Percentiles rank a stretch among this genome's conserved stretches.
These are phyloP conservation scores for Nemania diffusa DNA, from an alignment of 2,329 filamentous ascomycete genomes.

Conservation along the genomic window DNA sequence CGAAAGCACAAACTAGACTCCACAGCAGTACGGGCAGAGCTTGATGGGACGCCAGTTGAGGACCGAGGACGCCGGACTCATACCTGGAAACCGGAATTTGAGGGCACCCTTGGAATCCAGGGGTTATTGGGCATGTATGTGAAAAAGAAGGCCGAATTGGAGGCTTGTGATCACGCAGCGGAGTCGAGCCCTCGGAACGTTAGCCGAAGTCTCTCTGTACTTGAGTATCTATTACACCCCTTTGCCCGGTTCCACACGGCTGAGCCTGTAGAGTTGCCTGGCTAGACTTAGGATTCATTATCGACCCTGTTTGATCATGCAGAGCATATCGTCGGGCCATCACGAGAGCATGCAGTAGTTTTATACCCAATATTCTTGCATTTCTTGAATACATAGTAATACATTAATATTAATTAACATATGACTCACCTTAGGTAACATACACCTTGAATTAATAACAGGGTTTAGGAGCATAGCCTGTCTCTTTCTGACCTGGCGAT, in stretches of 20 bases:
- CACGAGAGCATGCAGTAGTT: not conserved
- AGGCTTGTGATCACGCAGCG: not conserved
- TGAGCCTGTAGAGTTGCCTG: not conserved
- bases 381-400: not conserved
- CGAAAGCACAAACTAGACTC: not conserved
- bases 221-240: not conserved
- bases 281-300: not conserved
- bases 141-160: not conserved
- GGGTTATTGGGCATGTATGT: not conserved
- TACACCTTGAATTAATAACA: too few species aligned
- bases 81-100: not conserved
- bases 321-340: not conserved
- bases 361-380: not conserved
- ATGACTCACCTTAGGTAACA: too few species aligned
- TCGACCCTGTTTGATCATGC: not conserved
- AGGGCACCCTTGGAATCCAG: not conserved
- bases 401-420: too few species aligned
- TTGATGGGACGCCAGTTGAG: not conserved
- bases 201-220: not conserved
- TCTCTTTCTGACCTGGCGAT: too few species aligned
- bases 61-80: not conserved
- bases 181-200: not conserved
- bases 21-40: not conserved
- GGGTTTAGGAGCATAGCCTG: too few species aligned
- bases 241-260: not conserved